phyloP scores from a whole-genome alignment of 306 rosid species.

The Spatholobus suberectus region DNA sequence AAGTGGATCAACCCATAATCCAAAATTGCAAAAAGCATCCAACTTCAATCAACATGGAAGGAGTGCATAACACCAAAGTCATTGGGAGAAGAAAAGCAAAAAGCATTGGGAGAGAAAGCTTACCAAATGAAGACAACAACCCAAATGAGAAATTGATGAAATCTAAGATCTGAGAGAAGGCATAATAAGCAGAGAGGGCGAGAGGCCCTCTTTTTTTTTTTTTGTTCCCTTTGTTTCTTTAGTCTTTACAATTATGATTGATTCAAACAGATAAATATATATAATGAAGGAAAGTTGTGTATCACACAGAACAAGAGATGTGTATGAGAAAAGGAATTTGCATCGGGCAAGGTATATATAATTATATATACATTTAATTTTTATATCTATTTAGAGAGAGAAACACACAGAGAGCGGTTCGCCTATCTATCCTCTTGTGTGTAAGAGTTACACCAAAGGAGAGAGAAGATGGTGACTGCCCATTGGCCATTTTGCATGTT shows the following conservation, averaged over 20 bases:
- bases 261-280: constrained; percentile 55
- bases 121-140: constrained; percentile 75
- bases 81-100: not conserved
- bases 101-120: constrained; percentile 39
- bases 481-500: constrained; percentile 45
- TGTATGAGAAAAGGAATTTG: constrained; percentile 55
- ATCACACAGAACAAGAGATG: constrained; percentile 50
- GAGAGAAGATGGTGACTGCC: constrained; percentile 59
- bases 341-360: constrained; percentile 37
- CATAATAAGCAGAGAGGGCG: constrained; percentile 86
- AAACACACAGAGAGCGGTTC: constrained; percentile 5
- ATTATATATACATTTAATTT: not conserved
- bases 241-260: constrained; percentile 57
- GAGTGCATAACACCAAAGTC: not conserved
- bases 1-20: constrained; percentile 53
- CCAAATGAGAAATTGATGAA: constrained; percentile 67
- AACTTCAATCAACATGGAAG: constrained; percentile 12
- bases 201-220: constrained; percentile 66
- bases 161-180: constrained; percentile 90
- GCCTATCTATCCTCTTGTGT: constrained; percentile 56
- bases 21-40: constrained; percentile 37
- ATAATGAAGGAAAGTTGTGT: constrained; percentile 56
- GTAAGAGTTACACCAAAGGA: constrained; percentile 53
- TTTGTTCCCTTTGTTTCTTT: constrained; percentile 23
- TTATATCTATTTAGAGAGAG: constrained; percentile 34